A percentile compares a stretch with the other conserved stretches of the same genome.
Evolutionary conservation across 352 stramenopile genomes (phyloP).

Genomic region (Phytophthora syringae): DNA sequence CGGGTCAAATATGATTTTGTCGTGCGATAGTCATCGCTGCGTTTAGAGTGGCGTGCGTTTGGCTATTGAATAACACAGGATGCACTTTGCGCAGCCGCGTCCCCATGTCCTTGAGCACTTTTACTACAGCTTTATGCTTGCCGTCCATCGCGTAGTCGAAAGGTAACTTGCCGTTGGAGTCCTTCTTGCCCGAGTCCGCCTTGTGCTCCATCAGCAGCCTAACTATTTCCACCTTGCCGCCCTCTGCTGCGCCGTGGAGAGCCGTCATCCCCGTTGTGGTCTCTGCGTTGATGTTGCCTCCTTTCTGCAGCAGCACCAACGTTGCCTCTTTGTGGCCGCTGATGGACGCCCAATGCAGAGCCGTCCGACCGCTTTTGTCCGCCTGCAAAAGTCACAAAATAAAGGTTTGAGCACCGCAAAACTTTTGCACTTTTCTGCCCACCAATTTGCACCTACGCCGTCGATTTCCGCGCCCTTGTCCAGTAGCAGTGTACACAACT

Average conservation of each 20-base stretch:
- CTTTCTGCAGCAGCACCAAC: constrained; percentile 84
- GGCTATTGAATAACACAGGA: constrained; percentile 86
- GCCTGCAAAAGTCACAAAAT: constrained; percentile 49
- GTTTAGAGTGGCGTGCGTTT: constrained; percentile 8
- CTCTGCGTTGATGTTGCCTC: constrained; percentile 88
- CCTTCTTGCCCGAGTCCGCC: constrained; percentile 88
- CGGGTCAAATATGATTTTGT: constrained; percentile 39
- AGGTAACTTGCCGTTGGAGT: constrained; percentile 90
- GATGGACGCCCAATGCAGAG: constrained; percentile 93
- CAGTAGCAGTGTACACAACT: constrained; percentile 87
- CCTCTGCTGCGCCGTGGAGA: constrained; percentile 90
- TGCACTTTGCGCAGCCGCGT: constrained; percentile 85
- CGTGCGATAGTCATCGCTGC: constrained; percentile 11
- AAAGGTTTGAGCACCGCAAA: too few relatives aligned
- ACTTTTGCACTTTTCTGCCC: too few relatives aligned
- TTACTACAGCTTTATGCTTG: constrained; percentile 93
- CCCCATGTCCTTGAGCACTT: constrained; percentile 94
- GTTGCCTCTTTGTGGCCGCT: constrained; percentile 93
- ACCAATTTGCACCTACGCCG: constrained; percentile 56
- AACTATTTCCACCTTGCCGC: constrained; percentile 92
- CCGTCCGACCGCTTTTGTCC: constrained; percentile 93
- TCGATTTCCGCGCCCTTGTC: constrained; percentile 90
- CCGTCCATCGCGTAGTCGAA: constrained; percentile 93
- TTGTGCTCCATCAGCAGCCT: constrained; percentile 92
- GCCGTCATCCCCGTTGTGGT: constrained; percentile 92